phyloP scores from a whole-genome alignment of 2,329 filamentous ascomycete species.

The Hysterium pulicare region DNA sequence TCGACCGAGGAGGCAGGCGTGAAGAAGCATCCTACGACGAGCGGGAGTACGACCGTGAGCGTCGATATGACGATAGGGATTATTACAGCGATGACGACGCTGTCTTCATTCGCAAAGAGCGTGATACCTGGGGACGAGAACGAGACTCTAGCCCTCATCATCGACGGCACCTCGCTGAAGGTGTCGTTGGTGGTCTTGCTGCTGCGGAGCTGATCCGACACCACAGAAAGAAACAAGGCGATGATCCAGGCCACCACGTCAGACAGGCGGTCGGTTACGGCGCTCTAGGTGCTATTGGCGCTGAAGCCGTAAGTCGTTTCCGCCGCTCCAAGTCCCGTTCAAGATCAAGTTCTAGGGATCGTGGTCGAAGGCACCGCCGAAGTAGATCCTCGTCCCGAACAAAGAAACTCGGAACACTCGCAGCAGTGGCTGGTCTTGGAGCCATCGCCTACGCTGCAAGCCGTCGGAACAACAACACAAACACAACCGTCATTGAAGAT shows the following conservation, averaged over 20 bases:
- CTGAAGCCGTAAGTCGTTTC: slow-evolving; percentile 55
- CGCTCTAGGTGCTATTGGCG: slow-evolving; percentile 59
- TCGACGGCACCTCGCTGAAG: slow-evolving; percentile 60
- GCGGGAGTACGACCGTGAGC: slow-evolving; percentile 31
- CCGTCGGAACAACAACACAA: slow-evolving; percentile 47
- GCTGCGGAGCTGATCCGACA: slow-evolving; percentile 59
- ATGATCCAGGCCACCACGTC: slow-evolving; percentile 50
- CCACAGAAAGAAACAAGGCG: slow-evolving; percentile 55
- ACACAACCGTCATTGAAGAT: slow-evolving; percentile 44
- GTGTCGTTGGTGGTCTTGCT: slow-evolving; percentile 58
- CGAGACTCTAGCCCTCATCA: slow-evolving; percentile 44
- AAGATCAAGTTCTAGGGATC: slow-evolving; percentile 39
- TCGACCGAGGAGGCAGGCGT: slow-evolving; percentile 47
- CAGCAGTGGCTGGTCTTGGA: slow-evolving; percentile 59
- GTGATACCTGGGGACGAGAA: slow-evolving; percentile 40
- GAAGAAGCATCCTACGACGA: slow-evolving; percentile 36
- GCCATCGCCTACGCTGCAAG: slow-evolving; percentile 54
- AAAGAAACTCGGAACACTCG: slow-evolving; percentile 56
- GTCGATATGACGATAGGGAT: slow-evolving; percentile 39
- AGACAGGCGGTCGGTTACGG: slow-evolving; percentile 58
- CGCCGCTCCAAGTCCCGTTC: slow-evolving; percentile 44
- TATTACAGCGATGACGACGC: slow-evolving; percentile 61
- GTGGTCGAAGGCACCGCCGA: slow-evolving; percentile 19
- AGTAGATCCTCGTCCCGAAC: slow-evolving; percentile 38
- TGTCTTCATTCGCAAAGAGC: slow-evolving; percentile 57